phyloP scores from a whole-genome alignment of 1,139 yeast genomes.

The Hansenula anomala region DNA sequence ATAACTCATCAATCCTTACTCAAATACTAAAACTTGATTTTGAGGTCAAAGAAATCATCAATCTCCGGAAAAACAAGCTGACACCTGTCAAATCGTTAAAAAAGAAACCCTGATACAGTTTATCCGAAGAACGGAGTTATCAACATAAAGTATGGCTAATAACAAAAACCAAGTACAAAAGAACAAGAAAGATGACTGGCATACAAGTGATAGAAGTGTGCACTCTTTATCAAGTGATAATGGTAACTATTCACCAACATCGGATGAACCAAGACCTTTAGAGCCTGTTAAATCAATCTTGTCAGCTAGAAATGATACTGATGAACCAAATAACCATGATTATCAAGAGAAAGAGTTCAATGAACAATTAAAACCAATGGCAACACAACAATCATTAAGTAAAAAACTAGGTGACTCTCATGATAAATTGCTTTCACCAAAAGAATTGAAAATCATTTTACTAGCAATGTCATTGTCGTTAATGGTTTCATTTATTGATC shows the following conservation, averaged over 20 bases:
- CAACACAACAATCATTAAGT: slow-evolving; percentile 1
- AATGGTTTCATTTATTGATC: slow-evolving; percentile 5
- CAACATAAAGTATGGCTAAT: too few relatives aligned
- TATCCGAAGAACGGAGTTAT: slow-evolving; percentile 1
- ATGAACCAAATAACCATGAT: neutral
- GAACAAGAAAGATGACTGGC: neutral
- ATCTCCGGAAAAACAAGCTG: neutral
- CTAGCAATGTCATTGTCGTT: slow-evolving; percentile 2
- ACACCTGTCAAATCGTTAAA: neutral
- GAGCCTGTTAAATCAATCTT: neutral
- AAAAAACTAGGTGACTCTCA: slow-evolving; percentile 4
- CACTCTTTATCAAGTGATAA: neutral
- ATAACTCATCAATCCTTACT: too few relatives aligned
- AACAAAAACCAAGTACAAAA: neutral
- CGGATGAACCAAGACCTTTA: neutral
- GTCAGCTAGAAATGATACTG: neutral
- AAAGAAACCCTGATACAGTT: neutral
- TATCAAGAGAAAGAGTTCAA: neutral
- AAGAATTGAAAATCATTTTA: slow-evolving; percentile 1
- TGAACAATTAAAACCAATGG: neutral
- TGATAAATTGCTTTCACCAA: slow-evolving; percentile 1
- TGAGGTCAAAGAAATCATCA: too few relatives aligned
- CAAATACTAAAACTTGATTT: too few relatives aligned
- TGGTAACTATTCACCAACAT: neutral
- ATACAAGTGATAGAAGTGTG: neutral